These are phyloP conservation scores for Coprinopsis marcescibilis DNA, from an alignment of 768 basidiomycete species.

Conservation along the genomic window DNA sequence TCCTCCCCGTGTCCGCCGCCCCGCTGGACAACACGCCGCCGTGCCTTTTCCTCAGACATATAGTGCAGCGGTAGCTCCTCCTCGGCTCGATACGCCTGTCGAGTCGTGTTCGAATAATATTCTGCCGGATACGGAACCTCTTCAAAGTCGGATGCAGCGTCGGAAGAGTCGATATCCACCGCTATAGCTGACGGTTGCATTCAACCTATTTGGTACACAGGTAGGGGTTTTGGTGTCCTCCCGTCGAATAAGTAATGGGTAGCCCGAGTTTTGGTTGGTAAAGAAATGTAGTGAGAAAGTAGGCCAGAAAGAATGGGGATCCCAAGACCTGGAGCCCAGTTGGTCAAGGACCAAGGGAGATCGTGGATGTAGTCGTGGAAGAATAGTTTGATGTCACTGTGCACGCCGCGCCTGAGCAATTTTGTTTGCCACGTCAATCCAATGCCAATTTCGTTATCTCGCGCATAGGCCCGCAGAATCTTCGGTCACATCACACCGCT, in stretches of 20 bases:
- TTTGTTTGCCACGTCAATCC: conserved; percentile 30
- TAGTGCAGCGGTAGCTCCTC: conserved; percentile 45
- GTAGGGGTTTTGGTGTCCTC: not conserved
- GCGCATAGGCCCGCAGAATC: too few species aligned
- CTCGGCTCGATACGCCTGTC: conserved; percentile 13
- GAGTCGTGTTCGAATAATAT: conserved; percentile 15
- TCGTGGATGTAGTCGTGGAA: conserved; percentile 5
- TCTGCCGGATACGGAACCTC: conserved; percentile 54
- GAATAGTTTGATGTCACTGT: conserved; percentile 3
- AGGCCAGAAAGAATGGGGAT: too few species aligned
- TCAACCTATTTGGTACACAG: conserved; percentile 19
- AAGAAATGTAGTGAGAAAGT: too few species aligned
- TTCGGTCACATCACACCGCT: not conserved
- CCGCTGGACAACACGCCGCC: conserved; percentile 34
- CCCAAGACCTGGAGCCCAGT: too few species aligned
- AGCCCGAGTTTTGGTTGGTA: too few species aligned
- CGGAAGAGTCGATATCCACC: conserved; percentile 61
- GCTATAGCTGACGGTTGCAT: conserved; percentile 64
- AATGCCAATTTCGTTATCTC: too few species aligned
- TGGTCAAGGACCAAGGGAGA: conserved; percentile 2
- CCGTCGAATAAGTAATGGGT: too few species aligned
- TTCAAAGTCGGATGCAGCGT: conserved; percentile 64
- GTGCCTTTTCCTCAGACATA: conserved; percentile 64
- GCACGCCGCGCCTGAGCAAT: conserved; percentile 11
- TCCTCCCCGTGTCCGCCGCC: conserved; percentile 40